Percentiles rank a stretch among this genome's conserved stretches.
Conservation (phyloP, 345 rosid species). For the Chamaenerion angustifolium region DNA sequence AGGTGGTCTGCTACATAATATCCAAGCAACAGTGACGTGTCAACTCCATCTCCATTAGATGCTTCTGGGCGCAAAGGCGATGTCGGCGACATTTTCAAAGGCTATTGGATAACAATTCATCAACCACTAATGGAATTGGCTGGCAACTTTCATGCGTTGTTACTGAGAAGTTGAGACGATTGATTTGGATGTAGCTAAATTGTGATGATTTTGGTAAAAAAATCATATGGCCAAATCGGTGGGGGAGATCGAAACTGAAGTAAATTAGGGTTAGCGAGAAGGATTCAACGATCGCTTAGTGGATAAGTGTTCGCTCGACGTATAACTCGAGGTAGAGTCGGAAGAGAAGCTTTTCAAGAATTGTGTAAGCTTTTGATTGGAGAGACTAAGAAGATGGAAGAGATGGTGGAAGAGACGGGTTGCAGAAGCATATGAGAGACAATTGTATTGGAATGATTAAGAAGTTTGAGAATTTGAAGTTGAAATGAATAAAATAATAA, state of each 20-base stretch:
- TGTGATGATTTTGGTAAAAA: not conserved
- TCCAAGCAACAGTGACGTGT: conserved; percentile 16
- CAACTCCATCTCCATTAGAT: conserved; percentile 7
- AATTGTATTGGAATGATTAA: not conserved
- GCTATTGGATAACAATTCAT: not conserved
- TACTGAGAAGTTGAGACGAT: not conserved
- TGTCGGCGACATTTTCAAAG: conserved; percentile 4
- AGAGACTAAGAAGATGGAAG: too few relatives aligned
- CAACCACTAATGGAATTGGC: not conserved
- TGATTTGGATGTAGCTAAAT: not conserved
- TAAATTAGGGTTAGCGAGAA: not conserved
- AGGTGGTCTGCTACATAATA: conserved; percentile 21
- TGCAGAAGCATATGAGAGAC: too few relatives aligned
- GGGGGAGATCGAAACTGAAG: not conserved
- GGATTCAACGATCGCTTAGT: not conserved
- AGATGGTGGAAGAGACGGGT: too few relatives aligned
- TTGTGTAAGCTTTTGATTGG: not conserved
- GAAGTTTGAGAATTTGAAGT: conserved; percentile 5
- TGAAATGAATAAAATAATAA: conserved; percentile 5
- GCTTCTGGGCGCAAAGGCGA: conserved; percentile 4
- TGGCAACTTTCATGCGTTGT: not conserved
- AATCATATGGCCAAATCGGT: not conserved
- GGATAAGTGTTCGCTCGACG: not conserved
- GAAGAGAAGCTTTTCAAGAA: not conserved
- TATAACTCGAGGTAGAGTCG: not conserved